Conservation (phyloP, 1,139 yeast genomes). For the Lodderomyces oxycetoniae region DNA sequence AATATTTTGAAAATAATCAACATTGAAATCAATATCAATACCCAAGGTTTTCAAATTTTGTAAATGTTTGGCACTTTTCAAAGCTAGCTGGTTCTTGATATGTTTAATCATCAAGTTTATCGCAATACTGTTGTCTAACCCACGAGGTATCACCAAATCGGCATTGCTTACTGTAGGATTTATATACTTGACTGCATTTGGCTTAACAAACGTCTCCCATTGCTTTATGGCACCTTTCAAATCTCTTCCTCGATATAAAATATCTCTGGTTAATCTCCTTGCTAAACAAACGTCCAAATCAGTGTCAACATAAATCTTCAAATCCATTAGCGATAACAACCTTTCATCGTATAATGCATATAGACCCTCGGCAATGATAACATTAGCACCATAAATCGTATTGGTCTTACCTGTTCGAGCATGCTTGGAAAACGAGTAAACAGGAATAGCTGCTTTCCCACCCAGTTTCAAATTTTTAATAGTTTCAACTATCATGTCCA, state of each 20-base stretch:
- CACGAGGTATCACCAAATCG: constrained; percentile 83
- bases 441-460: constrained; percentile 64
- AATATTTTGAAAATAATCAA: constrained; percentile 24
- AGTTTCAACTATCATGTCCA: constrained; percentile 64
- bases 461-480: constrained; percentile 60
- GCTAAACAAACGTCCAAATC: constrained; percentile 90
- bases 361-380: constrained; percentile 86
- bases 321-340: constrained; percentile 70
- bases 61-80: constrained; percentile 65
- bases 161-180: constrained; percentile 78
- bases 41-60: constrained; percentile 55
- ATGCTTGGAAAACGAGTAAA: constrained; percentile 77
- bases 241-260: constrained; percentile 80
- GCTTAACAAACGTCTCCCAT: constrained; percentile 89
- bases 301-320: constrained; percentile 88
- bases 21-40: constrained; percentile 24
- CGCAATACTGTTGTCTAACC: constrained; percentile 77
- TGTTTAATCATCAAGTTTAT: constrained; percentile 75
- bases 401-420: constrained; percentile 63
- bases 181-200: constrained; percentile 75
- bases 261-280: constrained; percentile 81
- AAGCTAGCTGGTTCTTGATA: constrained; percentile 63
- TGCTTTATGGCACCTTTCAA: constrained; percentile 76
- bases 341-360: constrained; percentile 75
- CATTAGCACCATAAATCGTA: constrained; percentile 92